Conservation (phyloP, 2,329 filamentous ascomycete genomes). For the Thielaviopsis musarum region DNA sequence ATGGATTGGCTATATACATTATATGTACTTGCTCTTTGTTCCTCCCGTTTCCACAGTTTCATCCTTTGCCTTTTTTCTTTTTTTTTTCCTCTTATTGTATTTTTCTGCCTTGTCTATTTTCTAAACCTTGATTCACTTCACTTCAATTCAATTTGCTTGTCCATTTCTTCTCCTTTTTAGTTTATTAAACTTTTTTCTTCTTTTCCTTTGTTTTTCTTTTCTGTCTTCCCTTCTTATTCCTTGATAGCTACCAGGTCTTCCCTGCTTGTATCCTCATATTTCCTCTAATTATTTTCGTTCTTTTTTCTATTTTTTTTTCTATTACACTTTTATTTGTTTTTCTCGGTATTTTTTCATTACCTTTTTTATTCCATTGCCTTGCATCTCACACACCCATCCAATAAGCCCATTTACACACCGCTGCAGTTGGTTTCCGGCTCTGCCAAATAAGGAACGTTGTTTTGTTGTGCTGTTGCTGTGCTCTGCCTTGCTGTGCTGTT, state of each 20-base stretch:
- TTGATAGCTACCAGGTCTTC: neutral
- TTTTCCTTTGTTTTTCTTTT: neutral
- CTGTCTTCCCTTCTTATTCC: neutral
- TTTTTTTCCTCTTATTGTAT: neutral
- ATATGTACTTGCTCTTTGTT: neutral
- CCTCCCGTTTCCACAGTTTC: constrained; percentile 5
- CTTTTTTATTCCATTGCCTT: neutral
- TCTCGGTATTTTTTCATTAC: neutral
- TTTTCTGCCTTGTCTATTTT: neutral
- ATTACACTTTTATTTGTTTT: neutral
- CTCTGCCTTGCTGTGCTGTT: neutral
- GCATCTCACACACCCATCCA: neutral
- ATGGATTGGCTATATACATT: neutral
- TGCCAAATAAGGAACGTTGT: neutral
- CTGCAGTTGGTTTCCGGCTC: neutral
- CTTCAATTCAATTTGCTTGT: neutral
- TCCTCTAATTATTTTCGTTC: neutral
- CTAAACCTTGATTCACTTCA: neutral
- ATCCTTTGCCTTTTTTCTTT: neutral
- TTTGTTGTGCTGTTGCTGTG: neutral
- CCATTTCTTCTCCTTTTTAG: neutral
- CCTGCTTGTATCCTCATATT: neutral
- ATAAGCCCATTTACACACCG: neutral
- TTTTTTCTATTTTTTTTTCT: neutral
- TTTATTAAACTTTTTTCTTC: neutral